These are phyloP conservation scores for Mollisiaceae sp. DNA, from an alignment of 2,329 filamentous ascomycete genomes.

Conservation along the genomic window DNA sequence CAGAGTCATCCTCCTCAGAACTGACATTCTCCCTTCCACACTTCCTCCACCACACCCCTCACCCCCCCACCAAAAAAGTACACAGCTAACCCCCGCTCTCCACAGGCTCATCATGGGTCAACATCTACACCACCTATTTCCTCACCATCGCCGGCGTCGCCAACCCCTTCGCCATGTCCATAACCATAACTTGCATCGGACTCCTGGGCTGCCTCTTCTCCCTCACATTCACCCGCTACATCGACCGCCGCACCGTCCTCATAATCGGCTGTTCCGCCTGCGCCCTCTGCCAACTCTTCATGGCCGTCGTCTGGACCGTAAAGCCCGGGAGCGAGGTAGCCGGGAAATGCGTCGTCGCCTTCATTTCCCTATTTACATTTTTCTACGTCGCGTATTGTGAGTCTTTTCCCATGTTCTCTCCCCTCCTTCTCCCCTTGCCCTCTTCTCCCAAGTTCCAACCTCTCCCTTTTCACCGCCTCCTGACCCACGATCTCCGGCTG, in stretches of 20 bases:
- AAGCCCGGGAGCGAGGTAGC: constrained; percentile 17
- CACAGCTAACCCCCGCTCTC: constrained; percentile 34
- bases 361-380: constrained; percentile 25
- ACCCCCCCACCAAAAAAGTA: neutral
- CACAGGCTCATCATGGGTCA: constrained; percentile 55
- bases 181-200: constrained; percentile 56
- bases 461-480: neutral
- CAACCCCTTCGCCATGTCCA: constrained; percentile 53
- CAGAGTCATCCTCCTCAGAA: neutral
- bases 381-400: constrained; percentile 47
- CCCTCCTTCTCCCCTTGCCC: constrained; percentile 51
- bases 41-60: too few species aligned
- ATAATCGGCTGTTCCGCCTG: constrained; percentile 52
- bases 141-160: constrained; percentile 50
- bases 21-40: neutral
- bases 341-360: constrained; percentile 26
- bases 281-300: constrained; percentile 51
- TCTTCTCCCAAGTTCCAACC: neutral
- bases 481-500: neutral
- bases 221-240: constrained; percentile 53
- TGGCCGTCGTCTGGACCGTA: constrained; percentile 45
- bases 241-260: constrained; percentile 53
- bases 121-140: constrained; percentile 57
- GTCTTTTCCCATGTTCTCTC: constrained; percentile 57
- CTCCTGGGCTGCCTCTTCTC: constrained; percentile 55